Evolutionary conservation across 2,329 filamentous ascomycete genomes (phyloP).

Genomic region (Penicillium sp.): DNA sequence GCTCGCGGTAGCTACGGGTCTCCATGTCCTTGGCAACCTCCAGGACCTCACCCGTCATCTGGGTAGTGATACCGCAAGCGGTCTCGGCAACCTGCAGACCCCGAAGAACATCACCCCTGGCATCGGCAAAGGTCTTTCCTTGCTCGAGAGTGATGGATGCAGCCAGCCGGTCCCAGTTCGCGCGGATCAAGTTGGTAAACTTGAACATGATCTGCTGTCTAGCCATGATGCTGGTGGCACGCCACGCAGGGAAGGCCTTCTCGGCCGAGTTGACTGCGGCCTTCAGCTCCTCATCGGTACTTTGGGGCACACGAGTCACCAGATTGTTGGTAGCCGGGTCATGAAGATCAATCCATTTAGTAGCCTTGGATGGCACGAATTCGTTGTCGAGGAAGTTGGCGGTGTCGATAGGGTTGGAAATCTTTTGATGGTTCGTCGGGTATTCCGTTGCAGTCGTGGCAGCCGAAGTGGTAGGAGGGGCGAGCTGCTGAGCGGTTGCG

Average conservation of each 20-base stretch:
- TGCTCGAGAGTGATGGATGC: conserved; percentile 66
- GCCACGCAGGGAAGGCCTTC: conserved; percentile 63
- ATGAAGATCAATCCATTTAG: conserved; percentile 63
- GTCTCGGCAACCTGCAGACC: conserved; percentile 67
- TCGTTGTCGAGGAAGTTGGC: conserved; percentile 65
- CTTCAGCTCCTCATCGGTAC: conserved; percentile 62
- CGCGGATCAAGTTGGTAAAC: conserved; percentile 61
- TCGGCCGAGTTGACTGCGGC: conserved; percentile 62
- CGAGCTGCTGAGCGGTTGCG: conserved; percentile 54
- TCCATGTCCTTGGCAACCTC: conserved; percentile 71
- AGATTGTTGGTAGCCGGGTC: conserved; percentile 67
- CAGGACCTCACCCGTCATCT: conserved; percentile 64
- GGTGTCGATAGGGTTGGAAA: conserved; percentile 57
- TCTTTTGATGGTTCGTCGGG: conserved; percentile 56
- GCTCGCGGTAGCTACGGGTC: conserved; percentile 64
- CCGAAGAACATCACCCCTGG: conserved; percentile 64
- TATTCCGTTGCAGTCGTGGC: conserved; percentile 53
- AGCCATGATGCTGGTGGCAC: conserved; percentile 57
- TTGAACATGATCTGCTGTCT: conserved; percentile 67
- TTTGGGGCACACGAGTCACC: conserved; percentile 64
- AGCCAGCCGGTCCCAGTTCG: conserved; percentile 64
- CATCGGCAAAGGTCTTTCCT: conserved; percentile 67
- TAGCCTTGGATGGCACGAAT: conserved; percentile 57
- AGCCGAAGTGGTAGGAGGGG: conserved; percentile 50
- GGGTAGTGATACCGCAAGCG: conserved; percentile 65